Base-by-base conservation (phyloP, 2,329 filamentous ascomycete genomes). In the Triangularia setosa region DNA sequence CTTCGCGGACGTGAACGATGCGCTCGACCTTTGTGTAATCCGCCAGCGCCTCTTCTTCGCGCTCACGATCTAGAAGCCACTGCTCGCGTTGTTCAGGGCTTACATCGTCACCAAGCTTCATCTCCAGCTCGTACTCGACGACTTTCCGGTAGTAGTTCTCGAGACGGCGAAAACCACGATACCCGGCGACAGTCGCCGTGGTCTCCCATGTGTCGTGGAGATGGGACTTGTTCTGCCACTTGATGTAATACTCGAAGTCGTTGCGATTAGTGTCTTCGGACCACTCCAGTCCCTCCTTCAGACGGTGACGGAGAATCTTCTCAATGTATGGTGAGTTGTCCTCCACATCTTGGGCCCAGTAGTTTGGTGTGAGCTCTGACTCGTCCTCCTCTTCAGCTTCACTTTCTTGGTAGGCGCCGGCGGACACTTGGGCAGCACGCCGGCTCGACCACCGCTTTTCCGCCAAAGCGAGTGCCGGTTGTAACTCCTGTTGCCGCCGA, bases 121-220 rank as follows among this genome's bases (percentile, higher is more conserved):
- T 87, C 65, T 90, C 87, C 62, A 96, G 84, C 73, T 97, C 93
- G 69, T 90, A 87, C 69, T 90, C 85, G 60, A 97, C 87, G 48
- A 90, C 82, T 75, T 93, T 96, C 71, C 89, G 88, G 77, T 91
- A 93, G 79, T 98, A 99, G 75, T 99, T 99, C 73, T 98, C 95
- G 7, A 99, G 84, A 64, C 93, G 93, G 58, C 93, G 91, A 69
- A 90, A 89, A 66, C 95, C 94, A 67, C 92, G 91, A 74, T 89
- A 90, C n/a, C 88, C 85, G 24, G 87, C 83, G 27, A 97, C 85
- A 21, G 82, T 85, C 62, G 91, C 88, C 65, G 89, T 89, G 0
- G 88, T 89, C 77, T 98, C 93, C 94, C 95, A 99, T 0, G 93
- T 96, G 63, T 96, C 91, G 79, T 99, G 95, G 71, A 96, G 89